These are phyloP conservation scores for Aureobasidium uvarum DNA, from an alignment of 2,329 filamentous ascomycete genomes.

Conservation along the genomic window DNA sequence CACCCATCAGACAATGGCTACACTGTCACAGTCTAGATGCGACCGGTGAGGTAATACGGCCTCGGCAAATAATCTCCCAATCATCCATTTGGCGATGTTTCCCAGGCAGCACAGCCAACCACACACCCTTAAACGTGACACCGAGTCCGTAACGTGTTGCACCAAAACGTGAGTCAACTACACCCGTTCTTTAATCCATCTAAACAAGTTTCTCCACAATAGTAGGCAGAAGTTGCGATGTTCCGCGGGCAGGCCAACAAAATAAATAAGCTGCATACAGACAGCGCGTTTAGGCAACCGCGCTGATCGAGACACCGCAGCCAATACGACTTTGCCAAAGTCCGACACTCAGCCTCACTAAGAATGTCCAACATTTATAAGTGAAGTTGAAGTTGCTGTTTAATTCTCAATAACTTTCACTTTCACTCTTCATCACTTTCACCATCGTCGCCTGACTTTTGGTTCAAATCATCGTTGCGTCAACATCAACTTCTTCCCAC, in stretches of 20 bases:
- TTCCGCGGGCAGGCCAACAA: not conserved
- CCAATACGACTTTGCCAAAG: conserved; percentile 1
- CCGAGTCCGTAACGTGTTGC: not conserved
- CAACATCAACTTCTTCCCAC: not conserved
- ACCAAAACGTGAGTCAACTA: not conserved
- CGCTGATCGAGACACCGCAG: conserved; percentile 16
- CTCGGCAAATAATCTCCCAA: not conserved
- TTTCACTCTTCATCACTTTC: not conserved
- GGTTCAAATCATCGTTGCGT: not conserved
- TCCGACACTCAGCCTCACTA: not conserved
- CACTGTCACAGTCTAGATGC: not conserved
- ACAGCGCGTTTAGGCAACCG: conserved; percentile 14
- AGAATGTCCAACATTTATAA: not conserved
- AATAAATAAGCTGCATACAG: conserved; percentile 1
- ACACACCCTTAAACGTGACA: not conserved
- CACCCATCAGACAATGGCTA: not conserved
- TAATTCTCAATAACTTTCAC: not conserved
- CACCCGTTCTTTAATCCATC: not conserved
- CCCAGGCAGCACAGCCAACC: not conserved
- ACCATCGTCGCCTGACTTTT: not conserved
- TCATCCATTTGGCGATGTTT: not conserved
- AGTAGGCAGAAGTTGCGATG: conserved; percentile 4
- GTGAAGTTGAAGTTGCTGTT: not conserved
- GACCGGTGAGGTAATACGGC: not conserved
- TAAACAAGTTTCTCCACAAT: not conserved